Percentiles rank a stretch among this genome's conserved stretches.
phyloP scores from a whole-genome alignment of 192 early-diverging fungal species.

The Obelidium mucronatum region DNA sequence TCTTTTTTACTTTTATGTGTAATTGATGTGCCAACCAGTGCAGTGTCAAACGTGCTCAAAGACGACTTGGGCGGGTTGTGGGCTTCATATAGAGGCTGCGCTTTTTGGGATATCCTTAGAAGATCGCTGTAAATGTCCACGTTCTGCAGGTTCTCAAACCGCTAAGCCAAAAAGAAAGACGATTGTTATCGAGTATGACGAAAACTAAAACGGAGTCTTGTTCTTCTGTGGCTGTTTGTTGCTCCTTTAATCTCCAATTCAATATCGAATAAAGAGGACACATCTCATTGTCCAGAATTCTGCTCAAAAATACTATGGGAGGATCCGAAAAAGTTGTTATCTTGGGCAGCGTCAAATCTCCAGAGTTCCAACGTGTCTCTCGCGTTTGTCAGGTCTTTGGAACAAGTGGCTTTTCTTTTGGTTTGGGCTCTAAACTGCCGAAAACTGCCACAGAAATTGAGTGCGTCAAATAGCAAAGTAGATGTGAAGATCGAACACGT shows the following conservation, averaged over 20 bases:
- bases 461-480: neutral
- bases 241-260: too few species aligned
- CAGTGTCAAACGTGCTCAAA: constrained; percentile 28
- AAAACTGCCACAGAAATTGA: too few species aligned
- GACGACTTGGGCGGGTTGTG: constrained; percentile 40
- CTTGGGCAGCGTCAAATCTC: constrained; percentile 21
- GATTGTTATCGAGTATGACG: too few species aligned
- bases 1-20: neutral
- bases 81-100: constrained; percentile 34
- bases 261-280: neutral
- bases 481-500: neutral
- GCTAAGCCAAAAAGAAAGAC: too few species aligned
- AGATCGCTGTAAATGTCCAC: constrained; percentile 26
- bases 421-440: too few species aligned
- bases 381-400: constrained; percentile 2
- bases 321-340: neutral
- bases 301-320: neutral
- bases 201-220: too few species aligned
- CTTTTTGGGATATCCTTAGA: neutral
- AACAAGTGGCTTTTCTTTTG: too few species aligned
- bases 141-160: too few species aligned
- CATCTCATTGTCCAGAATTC: neutral
- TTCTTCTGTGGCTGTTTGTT: too few species aligned
- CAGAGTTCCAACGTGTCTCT: constrained; percentile 5
- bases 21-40: constrained; percentile 12